These are phyloP conservation scores for Acacia concinna DNA, from an alignment of 331 rosid species.

Conservation along the genomic window DNA sequence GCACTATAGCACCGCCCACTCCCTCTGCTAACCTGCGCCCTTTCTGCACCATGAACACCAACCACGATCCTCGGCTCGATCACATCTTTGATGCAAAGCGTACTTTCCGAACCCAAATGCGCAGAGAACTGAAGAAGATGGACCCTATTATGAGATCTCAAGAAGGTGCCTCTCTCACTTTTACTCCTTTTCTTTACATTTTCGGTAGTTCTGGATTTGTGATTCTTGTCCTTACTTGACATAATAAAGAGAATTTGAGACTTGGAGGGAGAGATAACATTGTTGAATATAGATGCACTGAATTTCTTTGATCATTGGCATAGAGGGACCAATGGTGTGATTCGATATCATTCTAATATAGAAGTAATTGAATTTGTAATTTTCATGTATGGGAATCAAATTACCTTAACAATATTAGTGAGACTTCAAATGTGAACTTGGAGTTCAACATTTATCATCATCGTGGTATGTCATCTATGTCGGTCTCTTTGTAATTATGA, in stretches of 20 bases:
- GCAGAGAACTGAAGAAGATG: slow-evolving; percentile 60
- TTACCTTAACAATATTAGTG: not conserved
- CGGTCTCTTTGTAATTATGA: not conserved
- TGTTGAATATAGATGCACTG: not conserved
- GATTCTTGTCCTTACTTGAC: not conserved
- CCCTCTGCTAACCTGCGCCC: slow-evolving; percentile 11
- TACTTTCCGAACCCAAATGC: slow-evolving; percentile 49
- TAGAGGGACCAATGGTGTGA: not conserved
- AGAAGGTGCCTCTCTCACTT: slow-evolving; percentile 39
- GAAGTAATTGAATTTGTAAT: not conserved
- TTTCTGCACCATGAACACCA: slow-evolving; percentile 30
- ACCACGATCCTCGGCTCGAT: slow-evolving; percentile 38
- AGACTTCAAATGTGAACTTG: not conserved
- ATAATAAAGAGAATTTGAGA: not conserved
- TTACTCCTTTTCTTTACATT: not conserved
- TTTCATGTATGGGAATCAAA: not conserved
- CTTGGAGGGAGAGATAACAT: not conserved
- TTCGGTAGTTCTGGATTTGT: not conserved
- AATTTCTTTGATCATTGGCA: not conserved
- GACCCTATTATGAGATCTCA: slow-evolving; percentile 53
- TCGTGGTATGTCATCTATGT: not conserved
- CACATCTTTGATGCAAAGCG: slow-evolving; percentile 48
- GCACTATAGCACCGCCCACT: slow-evolving; percentile 13
- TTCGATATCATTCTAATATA: not conserved
- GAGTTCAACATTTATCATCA: not conserved